Conservation (phyloP, 768 basidiomycete species). For the Lyophyllum semitale region DNA sequence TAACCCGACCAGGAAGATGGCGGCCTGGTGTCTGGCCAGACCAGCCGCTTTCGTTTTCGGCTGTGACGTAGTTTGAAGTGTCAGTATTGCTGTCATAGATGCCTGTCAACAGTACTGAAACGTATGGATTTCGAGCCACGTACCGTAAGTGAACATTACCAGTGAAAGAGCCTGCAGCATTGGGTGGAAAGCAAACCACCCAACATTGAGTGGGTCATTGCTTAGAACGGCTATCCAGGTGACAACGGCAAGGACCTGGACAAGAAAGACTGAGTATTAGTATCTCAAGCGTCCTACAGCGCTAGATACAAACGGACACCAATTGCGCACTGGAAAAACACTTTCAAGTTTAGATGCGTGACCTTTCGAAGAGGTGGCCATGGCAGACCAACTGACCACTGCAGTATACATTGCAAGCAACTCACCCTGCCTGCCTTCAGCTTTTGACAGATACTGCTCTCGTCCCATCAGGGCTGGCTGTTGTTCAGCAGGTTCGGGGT, state of each 20-base stretch:
- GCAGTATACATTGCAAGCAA: constrained; percentile 32
- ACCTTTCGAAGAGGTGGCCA: not conserved
- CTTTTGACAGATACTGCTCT: constrained; percentile 33
- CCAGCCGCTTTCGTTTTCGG: constrained; percentile 68
- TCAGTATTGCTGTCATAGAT: constrained; percentile 57
- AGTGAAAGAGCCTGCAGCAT: constrained; percentile 60
- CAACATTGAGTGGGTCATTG: constrained; percentile 25
- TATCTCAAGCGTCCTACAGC: not conserved
- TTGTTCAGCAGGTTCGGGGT: constrained; percentile 15
- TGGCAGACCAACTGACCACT: constrained; percentile 31
- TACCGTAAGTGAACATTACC: constrained; percentile 63
- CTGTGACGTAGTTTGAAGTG: constrained; percentile 73
- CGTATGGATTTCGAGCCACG: constrained; percentile 4
- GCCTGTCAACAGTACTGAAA: not conserved
- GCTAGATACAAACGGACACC: not conserved
- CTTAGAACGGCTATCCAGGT: constrained; percentile 17
- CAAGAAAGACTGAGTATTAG: not conserved
- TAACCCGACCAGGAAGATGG: constrained; percentile 55
- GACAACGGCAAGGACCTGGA: constrained; percentile 10
- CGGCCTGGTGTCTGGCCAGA: constrained; percentile 67
- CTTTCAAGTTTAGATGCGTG: not conserved
- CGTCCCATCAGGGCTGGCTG: constrained; percentile 19
- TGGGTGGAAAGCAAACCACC: constrained; percentile 73
- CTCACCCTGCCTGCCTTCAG: constrained; percentile 44
- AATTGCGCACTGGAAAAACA: constrained; percentile 1